Base-by-base conservation (phyloP, 805 yeast genomes). In the Diddensiella santjacobensis region DNA sequence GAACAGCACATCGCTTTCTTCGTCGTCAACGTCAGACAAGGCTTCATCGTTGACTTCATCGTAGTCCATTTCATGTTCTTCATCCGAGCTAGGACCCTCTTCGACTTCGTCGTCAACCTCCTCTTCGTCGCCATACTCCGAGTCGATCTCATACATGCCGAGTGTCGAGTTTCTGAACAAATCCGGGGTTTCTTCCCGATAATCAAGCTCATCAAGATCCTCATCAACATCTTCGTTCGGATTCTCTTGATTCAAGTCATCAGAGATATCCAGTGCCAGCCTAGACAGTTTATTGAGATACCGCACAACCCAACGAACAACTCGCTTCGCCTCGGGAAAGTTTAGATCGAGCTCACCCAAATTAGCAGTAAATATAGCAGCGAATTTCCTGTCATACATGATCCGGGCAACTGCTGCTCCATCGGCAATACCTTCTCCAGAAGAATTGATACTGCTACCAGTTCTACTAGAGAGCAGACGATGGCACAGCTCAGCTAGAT, bases 61-160 rank as follows among this genome's bases (percentile, higher is more conserved):
- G 42, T 55, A 44, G 37, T 58, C 52, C 54, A 52, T 45, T 33
- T 54, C 59, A 17, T 35, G 20, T 22, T 46, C 49, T 11, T 38
- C 58, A 13, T 47, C 54, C n/a, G 49, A 45, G 26, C 8, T 50
- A 46, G 31, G 45, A 20, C 39, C 43, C 10, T 48, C 51, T 29
- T 41, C 44, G 4, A 53, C 52, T n/a, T 58, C 60, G 2, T 53
- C 59, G 22, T 73, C 78, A 22, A 71, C 75, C 36, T 74, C 80
- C 20, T 71, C 78, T n/a, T 71, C 79, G 5, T 77, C 82, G 10
- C 78, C 84, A 29, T 81, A 84, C 53, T 80, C 84, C 30, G 78
- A 75, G 29, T 76, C 86, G 35, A 86, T 82, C 58, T 91, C 97
- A 62, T 84, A 91, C 95, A 91, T 90, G 1, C 96, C 97, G 36